Conservation (phyloP, 805 yeast genomes). For the Lachancea dasiensis region DNA sequence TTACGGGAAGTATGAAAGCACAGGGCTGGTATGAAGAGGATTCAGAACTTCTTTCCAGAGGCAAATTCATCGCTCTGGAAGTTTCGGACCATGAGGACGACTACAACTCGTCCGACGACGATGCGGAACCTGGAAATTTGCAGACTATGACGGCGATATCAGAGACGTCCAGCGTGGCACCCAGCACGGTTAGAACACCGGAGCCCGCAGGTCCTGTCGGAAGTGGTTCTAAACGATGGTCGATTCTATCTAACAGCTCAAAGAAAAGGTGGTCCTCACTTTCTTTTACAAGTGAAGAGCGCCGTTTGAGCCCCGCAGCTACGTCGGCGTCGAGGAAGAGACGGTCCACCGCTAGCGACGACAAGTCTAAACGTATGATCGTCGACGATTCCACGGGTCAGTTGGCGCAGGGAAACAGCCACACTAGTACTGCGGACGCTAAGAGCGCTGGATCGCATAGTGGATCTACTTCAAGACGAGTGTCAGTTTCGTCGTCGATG, state of each 20-base stretch:
- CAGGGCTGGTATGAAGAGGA: conserved; percentile 27
- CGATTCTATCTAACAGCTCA: conserved; percentile 26
- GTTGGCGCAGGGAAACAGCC: not conserved
- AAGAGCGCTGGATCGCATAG: not conserved
- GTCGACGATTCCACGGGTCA: not conserved
- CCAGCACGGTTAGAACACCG: not conserved
- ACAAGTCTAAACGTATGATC: not conserved
- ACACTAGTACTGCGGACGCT: not conserved
- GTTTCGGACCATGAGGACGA: conserved; percentile 30
- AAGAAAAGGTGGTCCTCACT: conserved; percentile 31
- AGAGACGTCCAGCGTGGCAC: not conserved
- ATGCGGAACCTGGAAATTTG: no score
- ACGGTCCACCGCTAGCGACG: conserved; percentile 7
- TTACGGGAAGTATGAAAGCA: conserved; percentile 5
- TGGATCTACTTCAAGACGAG: not conserved
- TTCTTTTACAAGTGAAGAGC: conserved; percentile 17
- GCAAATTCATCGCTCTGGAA: conserved; percentile 29
- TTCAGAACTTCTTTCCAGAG: conserved; percentile 12
- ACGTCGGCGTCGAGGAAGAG: conserved; percentile 4
- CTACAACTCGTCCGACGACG: conserved; percentile 15
- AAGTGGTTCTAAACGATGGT: conserved; percentile 18
- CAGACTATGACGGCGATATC: no score
- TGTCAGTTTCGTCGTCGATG: conserved; percentile 9
- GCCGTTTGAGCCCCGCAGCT: conserved; percentile 5
- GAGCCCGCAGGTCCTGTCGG: not conserved